Evolutionary conservation across 805 yeast species (phyloP).

Genomic region (Candida saitoana): DNA sequence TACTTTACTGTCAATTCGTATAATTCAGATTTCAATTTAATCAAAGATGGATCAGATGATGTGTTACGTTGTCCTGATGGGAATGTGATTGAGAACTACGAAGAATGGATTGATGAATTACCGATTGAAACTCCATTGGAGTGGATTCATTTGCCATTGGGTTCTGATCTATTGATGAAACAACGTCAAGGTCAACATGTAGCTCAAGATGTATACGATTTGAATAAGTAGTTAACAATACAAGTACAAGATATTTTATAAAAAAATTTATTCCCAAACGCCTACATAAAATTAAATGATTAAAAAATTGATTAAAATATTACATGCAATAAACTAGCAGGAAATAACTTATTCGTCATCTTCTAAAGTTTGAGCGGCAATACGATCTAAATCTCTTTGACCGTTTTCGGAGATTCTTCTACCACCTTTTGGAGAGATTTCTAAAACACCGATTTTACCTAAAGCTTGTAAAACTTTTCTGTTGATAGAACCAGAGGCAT

Average conservation of each 20-base stretch:
- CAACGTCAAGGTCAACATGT: conserved; percentile 18
- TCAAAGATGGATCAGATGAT: conserved; percentile 16
- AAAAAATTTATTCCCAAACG: conserved; percentile 2
- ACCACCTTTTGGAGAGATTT: conserved; percentile 96
- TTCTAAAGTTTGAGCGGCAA: conserved; percentile 98
- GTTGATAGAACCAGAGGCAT: conserved; percentile 99
- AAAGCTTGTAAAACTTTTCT: conserved; percentile 97
- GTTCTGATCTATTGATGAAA: conserved; percentile 34
- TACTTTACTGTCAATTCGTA: conserved; percentile 41
- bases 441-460: conserved; percentile 96
- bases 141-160: conserved; percentile 51
- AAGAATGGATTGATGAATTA: conserved; percentile 47
- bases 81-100: conserved; percentile 25
- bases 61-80: conserved; percentile 48
- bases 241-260: too few species aligned
- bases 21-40: conserved; percentile 39
- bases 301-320: conserved; percentile 5
- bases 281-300: conserved; percentile 5
- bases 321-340: conserved; percentile 5
- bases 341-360: conserved; percentile 55
- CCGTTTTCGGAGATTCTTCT: conserved; percentile 99
- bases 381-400: conserved; percentile 99
- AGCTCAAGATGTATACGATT: conserved; percentile 10
- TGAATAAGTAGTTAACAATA: background rate
- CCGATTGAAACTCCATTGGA: conserved; percentile 51